These are phyloP conservation scores for Clonostachys rhizophaga DNA, from an alignment of 2,329 filamentous ascomycete species.

Conservation along the genomic window DNA sequence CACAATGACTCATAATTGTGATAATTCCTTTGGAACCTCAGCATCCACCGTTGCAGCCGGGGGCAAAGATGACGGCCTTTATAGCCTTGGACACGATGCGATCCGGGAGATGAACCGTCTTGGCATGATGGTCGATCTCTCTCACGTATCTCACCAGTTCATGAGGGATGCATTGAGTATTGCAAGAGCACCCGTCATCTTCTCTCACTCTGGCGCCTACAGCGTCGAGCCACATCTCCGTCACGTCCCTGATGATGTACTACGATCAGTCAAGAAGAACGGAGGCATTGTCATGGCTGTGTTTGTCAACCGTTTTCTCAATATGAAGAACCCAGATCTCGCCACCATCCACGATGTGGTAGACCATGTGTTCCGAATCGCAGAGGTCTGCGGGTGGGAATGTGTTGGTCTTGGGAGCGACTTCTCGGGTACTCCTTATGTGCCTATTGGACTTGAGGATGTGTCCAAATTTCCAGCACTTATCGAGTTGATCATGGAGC, in stretches of 20 bases:
- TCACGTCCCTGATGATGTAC: conserved; percentile 33
- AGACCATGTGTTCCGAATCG: conserved; percentile 23
- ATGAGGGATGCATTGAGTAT: conserved; percentile 19
- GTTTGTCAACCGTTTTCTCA: conserved; percentile 27
- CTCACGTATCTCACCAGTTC: conserved; percentile 19
- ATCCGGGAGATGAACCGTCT: conserved; percentile 28
- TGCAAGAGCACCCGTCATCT: conserved; percentile 19
- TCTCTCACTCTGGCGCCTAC: conserved; percentile 21
- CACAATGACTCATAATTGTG: conserved; percentile 25
- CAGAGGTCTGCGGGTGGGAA: conserved; percentile 23
- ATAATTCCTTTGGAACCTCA: conserved; percentile 20
- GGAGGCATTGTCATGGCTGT: conserved; percentile 32
- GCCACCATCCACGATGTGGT: conserved; percentile 25
- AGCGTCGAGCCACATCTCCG: conserved; percentile 19
- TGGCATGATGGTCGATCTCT: conserved; percentile 25
- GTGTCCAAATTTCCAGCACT: conserved; percentile 26
- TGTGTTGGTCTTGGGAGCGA: conserved; percentile 29
- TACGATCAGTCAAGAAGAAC: conserved; percentile 24
- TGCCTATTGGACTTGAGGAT: conserved; percentile 20
- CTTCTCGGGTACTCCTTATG: conserved; percentile 23
- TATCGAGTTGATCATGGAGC: conserved; percentile 17
- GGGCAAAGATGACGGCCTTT: conserved; percentile 12
- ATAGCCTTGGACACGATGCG: conserved; percentile 14
- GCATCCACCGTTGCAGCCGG: conserved; percentile 18
- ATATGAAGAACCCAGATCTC: conserved; percentile 17